Percentiles rank a stretch among this genome's conserved stretches.
Conservation (phyloP, 2,329 filamentous ascomycete genomes). For the Apiospora koreana region DNA sequence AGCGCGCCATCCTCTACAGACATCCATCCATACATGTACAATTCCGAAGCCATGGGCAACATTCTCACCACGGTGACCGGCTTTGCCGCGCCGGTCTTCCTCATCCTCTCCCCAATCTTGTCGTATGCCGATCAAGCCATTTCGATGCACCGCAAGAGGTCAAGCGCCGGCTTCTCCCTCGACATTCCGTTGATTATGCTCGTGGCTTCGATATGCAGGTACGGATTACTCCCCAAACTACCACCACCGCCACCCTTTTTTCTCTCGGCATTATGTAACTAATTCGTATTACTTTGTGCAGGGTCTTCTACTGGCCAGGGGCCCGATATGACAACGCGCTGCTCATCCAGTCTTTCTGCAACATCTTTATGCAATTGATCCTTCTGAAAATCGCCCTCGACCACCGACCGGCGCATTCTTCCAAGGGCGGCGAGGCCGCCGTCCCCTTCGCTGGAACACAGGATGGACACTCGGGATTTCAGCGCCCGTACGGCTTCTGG, state of each 20-base stretch:
- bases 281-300: slow-evolving; percentile 30
- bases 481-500: slow-evolving; percentile 78
- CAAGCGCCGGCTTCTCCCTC: slow-evolving; percentile 68
- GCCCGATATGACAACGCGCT: slow-evolving; percentile 65
- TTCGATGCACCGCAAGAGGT: slow-evolving; percentile 64
- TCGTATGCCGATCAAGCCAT: slow-evolving; percentile 68
- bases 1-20: background rate
- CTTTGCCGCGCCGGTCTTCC: slow-evolving; percentile 62
- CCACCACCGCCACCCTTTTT: too few species aligned
- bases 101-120: slow-evolving; percentile 63
- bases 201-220: slow-evolving; percentile 67
- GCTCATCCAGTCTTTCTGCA: slow-evolving; percentile 65
- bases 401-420: slow-evolving; percentile 60
- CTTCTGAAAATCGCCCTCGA: slow-evolving; percentile 70
- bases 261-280: slow-evolving; percentile 12
- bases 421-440: slow-evolving; percentile 61
- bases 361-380: slow-evolving; percentile 63
- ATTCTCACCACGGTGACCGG: slow-evolving; percentile 51
- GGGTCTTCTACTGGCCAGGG: slow-evolving; percentile 71
- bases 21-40: background rate
- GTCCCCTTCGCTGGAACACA: slow-evolving; percentile 59
- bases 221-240: slow-evolving; percentile 19
- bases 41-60: background rate
- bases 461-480: slow-evolving; percentile 41
- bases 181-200: slow-evolving; percentile 75